Evolutionary conservation across 2,329 filamentous ascomycete species (phyloP).

Genomic region (Macrophomina pseudophaseolina): DNA sequence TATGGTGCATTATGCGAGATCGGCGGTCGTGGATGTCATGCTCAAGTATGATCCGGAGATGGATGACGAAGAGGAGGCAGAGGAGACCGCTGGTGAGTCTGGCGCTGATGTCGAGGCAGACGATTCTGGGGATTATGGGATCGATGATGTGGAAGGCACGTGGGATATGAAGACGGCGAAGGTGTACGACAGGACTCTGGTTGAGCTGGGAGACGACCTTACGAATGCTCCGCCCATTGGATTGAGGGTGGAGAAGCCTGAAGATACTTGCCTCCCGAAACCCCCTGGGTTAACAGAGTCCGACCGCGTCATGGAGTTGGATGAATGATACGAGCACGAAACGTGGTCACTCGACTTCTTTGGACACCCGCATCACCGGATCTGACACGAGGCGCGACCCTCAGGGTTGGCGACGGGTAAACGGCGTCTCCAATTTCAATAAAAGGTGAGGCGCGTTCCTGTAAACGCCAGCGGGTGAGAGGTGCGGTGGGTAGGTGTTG

Average conservation of each 20-base stretch:
- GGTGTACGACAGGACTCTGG: constrained; percentile 80
- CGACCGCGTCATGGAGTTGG: constrained; percentile 13
- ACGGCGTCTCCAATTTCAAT: too few relatives aligned
- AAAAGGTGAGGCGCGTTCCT: too few relatives aligned
- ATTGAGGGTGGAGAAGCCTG: constrained; percentile 27
- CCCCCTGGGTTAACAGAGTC: constrained; percentile 15
- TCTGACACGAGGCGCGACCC: too few relatives aligned
- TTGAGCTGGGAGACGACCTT: constrained; percentile 68
- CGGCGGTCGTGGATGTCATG: constrained; percentile 72
- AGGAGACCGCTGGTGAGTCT: constrained; percentile 37
- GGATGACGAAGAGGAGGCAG: constrained; percentile 41
- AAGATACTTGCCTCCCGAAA: constrained; percentile 11
- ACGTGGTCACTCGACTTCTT: too few relatives aligned
- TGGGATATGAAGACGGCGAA: constrained; percentile 73
- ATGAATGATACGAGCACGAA: not conserved
- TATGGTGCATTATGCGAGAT: constrained; percentile 75
- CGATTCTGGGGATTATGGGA: constrained; percentile 36
- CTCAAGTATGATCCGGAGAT: constrained; percentile 54
- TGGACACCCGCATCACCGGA: too few relatives aligned
- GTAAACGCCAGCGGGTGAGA: too few relatives aligned
- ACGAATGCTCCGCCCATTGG: constrained; percentile 25
- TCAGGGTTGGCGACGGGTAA: too few relatives aligned
- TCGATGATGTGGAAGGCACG: constrained; percentile 38
- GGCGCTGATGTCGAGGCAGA: constrained; percentile 26
- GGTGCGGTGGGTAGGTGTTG: not conserved